A percentile compares a stretch with the other conserved stretches of the same genome.
These are phyloP conservation scores for Coccinonectria pachysandricola DNA, from an alignment of 2,329 filamentous ascomycete genomes.

Conservation along the genomic window DNA sequence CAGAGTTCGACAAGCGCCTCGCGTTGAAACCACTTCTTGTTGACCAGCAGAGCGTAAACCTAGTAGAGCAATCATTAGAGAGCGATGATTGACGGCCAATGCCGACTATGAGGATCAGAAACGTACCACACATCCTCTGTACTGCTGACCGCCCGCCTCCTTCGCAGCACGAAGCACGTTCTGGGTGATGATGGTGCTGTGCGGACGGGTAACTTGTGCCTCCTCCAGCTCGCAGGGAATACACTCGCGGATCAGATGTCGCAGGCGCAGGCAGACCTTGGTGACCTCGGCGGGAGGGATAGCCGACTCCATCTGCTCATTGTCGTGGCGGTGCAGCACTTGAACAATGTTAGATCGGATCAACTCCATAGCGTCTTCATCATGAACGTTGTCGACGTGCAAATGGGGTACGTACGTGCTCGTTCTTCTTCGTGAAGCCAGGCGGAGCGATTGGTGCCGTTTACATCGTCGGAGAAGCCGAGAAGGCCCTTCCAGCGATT, in stretches of 20 bases:
- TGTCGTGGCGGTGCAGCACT: conserved; percentile 31
- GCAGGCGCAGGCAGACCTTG: conserved; percentile 78
- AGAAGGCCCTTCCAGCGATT: conserved; percentile 22
- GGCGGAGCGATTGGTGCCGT: conserved; percentile 18
- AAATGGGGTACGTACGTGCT: conserved; percentile 27
- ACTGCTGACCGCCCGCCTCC: conserved; percentile 66
- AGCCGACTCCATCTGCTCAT: conserved; percentile 46
- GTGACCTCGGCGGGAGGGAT: conserved; percentile 74
- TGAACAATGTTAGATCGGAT: too few relatives aligned
- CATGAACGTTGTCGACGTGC: too few relatives aligned
- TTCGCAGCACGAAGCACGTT: conserved; percentile 72
- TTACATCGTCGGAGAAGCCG: conserved; percentile 10
- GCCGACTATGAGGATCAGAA: too few relatives aligned
- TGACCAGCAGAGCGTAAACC: conserved; percentile 69
- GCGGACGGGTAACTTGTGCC: conserved; percentile 61
- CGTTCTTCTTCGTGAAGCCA: conserved; percentile 34
- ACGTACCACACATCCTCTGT: conserved; percentile 61
- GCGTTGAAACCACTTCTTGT: conserved; percentile 62
- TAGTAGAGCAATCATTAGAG: conserved; percentile 5
- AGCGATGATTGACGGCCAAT: too few relatives aligned
- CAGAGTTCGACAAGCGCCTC: conserved; percentile 77
- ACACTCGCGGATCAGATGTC: conserved; percentile 80
- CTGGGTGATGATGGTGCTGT: conserved; percentile 75
- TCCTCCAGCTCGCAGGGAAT: conserved; percentile 85
- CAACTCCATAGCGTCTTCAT: too few relatives aligned